Evolutionary conservation across 192 early-diverging fungal genomes (phyloP).

Genomic region (Backusella psychrophila): DNA sequence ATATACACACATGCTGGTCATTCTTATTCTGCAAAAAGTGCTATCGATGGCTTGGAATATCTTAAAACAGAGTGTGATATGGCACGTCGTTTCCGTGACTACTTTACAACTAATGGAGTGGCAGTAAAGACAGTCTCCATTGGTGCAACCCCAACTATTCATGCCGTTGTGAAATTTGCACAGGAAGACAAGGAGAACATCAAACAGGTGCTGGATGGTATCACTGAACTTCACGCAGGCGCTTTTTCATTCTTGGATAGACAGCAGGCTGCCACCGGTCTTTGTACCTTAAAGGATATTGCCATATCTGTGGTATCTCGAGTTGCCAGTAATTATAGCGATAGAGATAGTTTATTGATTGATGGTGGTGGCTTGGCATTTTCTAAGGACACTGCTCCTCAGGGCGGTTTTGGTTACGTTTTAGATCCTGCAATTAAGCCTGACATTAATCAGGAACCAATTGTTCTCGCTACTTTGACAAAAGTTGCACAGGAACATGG

Average conservation of each 20-base stretch:
- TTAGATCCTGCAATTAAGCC: conserved; percentile 5
- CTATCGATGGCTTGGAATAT: conserved; percentile 12
- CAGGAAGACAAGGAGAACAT: neutral
- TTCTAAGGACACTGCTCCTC: conserved; percentile 32
- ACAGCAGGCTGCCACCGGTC: conserved; percentile 28
- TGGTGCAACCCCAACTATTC: conserved; percentile 34
- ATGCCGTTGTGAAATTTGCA: conserved; percentile 14
- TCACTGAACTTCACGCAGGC: conserved; percentile 35
- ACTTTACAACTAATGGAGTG: conserved; percentile 19
- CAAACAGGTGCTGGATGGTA: conserved; percentile 17
- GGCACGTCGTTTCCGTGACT: conserved; percentile 17
- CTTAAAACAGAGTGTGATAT: conserved; percentile 31
- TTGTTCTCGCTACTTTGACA: neutral
- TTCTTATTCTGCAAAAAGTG: conserved; percentile 20
- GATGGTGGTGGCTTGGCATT: conserved; percentile 36
- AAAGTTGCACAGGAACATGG: conserved; percentile 37
- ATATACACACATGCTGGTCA: conserved; percentile 37
- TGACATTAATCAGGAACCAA: neutral
- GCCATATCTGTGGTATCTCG: conserved; percentile 29
- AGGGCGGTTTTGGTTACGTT: conserved; percentile 31
- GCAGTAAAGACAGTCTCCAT: conserved; percentile 17
- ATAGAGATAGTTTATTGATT: conserved; percentile 24
- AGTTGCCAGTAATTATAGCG: conserved; percentile 25
- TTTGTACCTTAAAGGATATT: conserved; percentile 8
- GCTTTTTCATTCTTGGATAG: conserved; percentile 31